Base-by-base conservation (phyloP, 164 flowering plant genomes). In the Warburgia ugandensis region DNA sequence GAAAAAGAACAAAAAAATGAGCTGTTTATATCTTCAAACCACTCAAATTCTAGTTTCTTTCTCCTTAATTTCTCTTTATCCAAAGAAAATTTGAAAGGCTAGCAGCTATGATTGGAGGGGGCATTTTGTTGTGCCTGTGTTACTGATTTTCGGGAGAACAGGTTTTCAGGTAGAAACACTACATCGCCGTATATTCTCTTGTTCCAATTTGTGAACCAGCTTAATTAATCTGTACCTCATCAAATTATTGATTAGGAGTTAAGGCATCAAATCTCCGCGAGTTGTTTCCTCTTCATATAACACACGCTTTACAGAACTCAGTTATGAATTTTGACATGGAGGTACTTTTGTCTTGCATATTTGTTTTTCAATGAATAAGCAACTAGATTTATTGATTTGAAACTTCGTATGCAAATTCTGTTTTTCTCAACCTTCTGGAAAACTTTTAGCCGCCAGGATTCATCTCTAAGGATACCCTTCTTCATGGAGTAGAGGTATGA, bases 191-290 rank as follows among this genome's bases (percentile, higher is more conserved):
- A 7, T 20, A 25, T 36, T 12, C 26, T 39, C 10, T 28, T 19
- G 9, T 9, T 30, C 22, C 29, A 21, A 36, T 4, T 44, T 12
- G n/a, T n/a, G n/a, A n/a, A n/a, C n/a, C n/a, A n/a, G n/a, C n/a
- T 26, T 19, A 21, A 43, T 40, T 39, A 51, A 25, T 45, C 20
- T 48, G 20, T 64, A 50, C 35, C 50, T 21, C 82, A 47, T 94
- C 99, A 51, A 94, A 96, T 68, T 94, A 89, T 60, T 89, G 97
- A 0, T 61, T 94, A 53, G 99, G 99, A 70, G 97, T 94, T 23
- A 86, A 78, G 65, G 82, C 86, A 45, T 73, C 96, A 54, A 76
- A 62, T 64, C 99, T 94, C 49, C 97, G 86, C 48, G 88, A 89
- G 41, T 60, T 94, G 62, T 84, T 78, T 39, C 96, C 99, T 0